Evolutionary conservation across 306 rosid species (phyloP), one percentile per base, ranked within the genome.

Genomic region (Ceratonia siliqua): DNA sequence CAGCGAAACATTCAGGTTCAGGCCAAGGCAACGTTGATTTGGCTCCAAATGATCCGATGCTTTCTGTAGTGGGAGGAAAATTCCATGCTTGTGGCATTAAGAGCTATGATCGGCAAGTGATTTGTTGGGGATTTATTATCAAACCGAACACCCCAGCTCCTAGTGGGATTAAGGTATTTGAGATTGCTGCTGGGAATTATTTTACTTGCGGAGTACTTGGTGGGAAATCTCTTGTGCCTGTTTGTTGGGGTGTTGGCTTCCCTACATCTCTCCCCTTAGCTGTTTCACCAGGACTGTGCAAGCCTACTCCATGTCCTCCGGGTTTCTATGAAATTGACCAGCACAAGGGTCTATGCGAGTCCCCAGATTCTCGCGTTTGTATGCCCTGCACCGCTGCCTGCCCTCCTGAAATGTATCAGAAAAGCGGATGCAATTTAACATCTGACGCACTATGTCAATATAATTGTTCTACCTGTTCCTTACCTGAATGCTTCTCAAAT

Each of bases 81-180:
- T 91, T 94, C 25, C 98, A 94, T 73, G 97, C 98, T 28, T 94
- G 97, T 73, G 98, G 98, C 27, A 87, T 94, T 66, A 89, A 88
- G 81, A 94, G 87, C 78, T 62, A 66, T 54, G 97, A 88, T 62
- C 94, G 71, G 6, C 88, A 84, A 24, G 93, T 94, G 39, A 82
- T 88, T 79, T 94, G 98, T 59, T 94, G 98, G 98, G 98, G 98
- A 2, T 88, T 74, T 71, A 56, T 73, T 30, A 73, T 90, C 52
- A 90, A 90, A 62, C 83, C 84, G 57, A 90, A 96, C 74, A 84
- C 97, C 6, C 81, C 86, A 8, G 68, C 79, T 59, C 98, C 97
- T 22, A 85, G 78, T 55, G 90, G 84, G 39, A 46, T 81, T 17
- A 79, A 82, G 79, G 88, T 83, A 4, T 91, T 88, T 61, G 92